These are phyloP conservation scores for Metschnikowia borealis DNA, from an alignment of 805 yeast species.

Conservation along the genomic window DNA sequence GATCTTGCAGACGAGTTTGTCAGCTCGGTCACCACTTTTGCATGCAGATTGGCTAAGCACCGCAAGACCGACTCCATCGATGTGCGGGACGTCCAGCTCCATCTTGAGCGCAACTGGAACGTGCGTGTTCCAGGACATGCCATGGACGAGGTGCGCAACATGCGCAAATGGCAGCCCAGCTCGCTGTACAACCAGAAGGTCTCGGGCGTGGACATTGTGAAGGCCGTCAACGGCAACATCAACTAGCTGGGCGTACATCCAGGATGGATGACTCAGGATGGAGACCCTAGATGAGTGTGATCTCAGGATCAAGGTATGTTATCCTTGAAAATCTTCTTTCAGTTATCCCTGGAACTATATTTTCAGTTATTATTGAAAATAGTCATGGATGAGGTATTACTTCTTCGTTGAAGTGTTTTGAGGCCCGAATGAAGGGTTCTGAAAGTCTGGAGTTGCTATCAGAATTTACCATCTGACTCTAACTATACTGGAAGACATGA, in stretches of 20 bases:
- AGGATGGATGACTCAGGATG: too few relatives aligned
- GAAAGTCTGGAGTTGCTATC: too few relatives aligned
- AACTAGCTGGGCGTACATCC: neutral
- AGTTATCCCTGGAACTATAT: too few relatives aligned
- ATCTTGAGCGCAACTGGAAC: conserved; percentile 91
- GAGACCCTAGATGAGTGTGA: too few relatives aligned
- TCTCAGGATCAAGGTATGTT: too few relatives aligned
- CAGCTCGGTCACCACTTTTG: conserved; percentile 83
- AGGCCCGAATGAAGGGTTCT: too few relatives aligned
- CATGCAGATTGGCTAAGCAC: conserved; percentile 93
- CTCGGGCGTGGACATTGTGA: conserved; percentile 62
- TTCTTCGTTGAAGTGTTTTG: too few relatives aligned
- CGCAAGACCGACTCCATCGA: conserved; percentile 85
- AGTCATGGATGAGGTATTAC: too few relatives aligned
- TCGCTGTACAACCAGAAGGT: conserved; percentile 60
- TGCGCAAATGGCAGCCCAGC: conserved; percentile 69
- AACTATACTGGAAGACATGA: too few relatives aligned
- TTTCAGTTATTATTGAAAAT: too few relatives aligned
- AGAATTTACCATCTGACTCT: too few relatives aligned
- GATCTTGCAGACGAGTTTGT: conserved; percentile 97
- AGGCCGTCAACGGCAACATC: conserved; percentile 52
- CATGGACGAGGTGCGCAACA: conserved; percentile 81
- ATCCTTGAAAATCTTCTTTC: too few relatives aligned
- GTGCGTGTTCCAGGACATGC: conserved; percentile 91
- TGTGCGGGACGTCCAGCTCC: conserved; percentile 85